These are phyloP conservation scores for Nicotiana undulata DNA, from an alignment of 257 asterid species.

Conservation along the genomic window DNA sequence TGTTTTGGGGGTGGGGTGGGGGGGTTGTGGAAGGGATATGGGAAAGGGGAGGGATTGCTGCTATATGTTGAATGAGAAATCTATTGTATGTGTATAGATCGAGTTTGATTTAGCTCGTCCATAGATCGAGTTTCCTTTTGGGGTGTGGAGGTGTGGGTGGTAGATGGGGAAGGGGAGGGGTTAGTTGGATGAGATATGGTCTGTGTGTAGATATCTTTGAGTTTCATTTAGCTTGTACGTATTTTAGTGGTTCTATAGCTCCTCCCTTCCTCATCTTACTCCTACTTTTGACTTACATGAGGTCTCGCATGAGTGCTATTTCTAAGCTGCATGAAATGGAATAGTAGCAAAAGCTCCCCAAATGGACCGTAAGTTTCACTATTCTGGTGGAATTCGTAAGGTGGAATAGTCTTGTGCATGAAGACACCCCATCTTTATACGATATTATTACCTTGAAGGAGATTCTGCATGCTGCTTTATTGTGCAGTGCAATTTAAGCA, in stretches of 20 bases:
- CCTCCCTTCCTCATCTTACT: not conserved
- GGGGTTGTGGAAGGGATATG: not conserved
- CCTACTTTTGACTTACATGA: not conserved
- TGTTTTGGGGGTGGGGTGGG: not conserved
- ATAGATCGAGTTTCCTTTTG: not conserved
- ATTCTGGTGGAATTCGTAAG: not conserved
- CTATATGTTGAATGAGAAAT: not conserved
- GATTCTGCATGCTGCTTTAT: not conserved
- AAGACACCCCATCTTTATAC: not conserved
- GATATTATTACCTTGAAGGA: not conserved
- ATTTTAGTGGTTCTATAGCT: not conserved
- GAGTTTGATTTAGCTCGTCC: not conserved
- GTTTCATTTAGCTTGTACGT: not conserved
- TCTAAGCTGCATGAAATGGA: not conserved
- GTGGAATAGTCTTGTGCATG: not conserved
- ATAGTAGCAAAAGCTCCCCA: not conserved
- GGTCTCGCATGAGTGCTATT: not conserved
- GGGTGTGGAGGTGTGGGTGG: not conserved
- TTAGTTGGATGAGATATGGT: not conserved
- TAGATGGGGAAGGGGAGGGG: not conserved
- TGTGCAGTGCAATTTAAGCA: not conserved
- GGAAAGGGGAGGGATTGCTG: not conserved
- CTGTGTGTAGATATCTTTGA: not conserved
- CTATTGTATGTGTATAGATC: not conserved
- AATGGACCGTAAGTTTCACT: not conserved